These are phyloP conservation scores for Agrocybe chaxingu DNA, from an alignment of 768 basidiomycete genomes.

Conservation along the genomic window DNA sequence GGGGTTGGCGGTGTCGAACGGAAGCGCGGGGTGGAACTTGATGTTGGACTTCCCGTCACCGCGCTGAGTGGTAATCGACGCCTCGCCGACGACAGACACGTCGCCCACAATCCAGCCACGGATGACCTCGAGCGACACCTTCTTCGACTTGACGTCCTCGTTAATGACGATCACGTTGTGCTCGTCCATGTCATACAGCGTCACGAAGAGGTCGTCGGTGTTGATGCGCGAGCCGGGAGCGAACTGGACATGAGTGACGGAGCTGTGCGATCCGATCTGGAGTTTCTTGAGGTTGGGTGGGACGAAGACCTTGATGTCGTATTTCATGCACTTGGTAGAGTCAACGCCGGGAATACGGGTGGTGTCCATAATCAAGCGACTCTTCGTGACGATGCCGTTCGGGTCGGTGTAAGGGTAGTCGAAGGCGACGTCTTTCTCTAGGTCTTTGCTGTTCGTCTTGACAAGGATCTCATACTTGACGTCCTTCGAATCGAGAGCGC, in stretches of 20 bases:
- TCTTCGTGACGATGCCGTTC: conserved; percentile 26
- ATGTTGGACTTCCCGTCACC: conserved; percentile 49
- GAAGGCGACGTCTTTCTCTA: conserved; percentile 37
- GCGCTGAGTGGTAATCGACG: conserved; percentile 44
- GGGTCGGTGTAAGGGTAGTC: conserved; percentile 30
- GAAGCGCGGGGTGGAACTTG: conserved; percentile 39
- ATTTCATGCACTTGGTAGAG: conserved; percentile 44
- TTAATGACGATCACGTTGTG: conserved; percentile 47
- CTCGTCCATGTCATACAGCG: conserved; percentile 31
- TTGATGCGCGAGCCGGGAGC: conserved; percentile 38
- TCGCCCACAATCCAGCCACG: conserved; percentile 64
- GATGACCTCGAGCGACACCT: conserved; percentile 41
- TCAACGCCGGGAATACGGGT: conserved; percentile 22
- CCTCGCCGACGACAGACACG: conserved; percentile 38
- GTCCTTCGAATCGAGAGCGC: conserved; percentile 34
- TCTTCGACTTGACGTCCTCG: conserved; percentile 33
- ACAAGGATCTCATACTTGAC: conserved; percentile 49
- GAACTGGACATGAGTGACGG: conserved; percentile 47
- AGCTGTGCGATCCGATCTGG: conserved; percentile 35
- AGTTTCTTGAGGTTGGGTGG: conserved; percentile 50
- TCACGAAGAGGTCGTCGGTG: conserved; percentile 43
- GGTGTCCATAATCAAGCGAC: conserved; percentile 37
- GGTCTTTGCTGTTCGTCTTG: conserved; percentile 34
- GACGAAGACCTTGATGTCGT: conserved; percentile 48
- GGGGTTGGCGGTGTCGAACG: conserved; percentile 27